Evolutionary conservation across 768 basidiomycete species (phyloP), one percentile per base, ranked within the genome.

Genomic region (Phylloporus sp.): DNA sequence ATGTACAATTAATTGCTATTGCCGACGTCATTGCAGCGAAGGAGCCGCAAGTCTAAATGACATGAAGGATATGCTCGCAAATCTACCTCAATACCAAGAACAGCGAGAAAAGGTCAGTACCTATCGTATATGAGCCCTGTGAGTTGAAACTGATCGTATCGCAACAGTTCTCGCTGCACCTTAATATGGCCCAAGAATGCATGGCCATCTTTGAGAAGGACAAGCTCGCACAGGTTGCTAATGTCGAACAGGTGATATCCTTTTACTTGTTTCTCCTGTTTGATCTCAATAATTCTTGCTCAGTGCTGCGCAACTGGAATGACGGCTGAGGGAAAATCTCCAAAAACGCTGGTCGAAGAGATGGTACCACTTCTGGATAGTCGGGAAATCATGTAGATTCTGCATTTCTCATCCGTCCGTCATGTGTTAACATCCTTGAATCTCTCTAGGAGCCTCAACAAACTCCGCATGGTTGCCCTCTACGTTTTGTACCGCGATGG

Each of bases 51-150:
- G 82, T 60, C 68, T 99, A 42, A 95, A 94, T 62, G 95, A 97
- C 70, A 95, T 99, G 91, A 97, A 97, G 70, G 97, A 99, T 63
- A 97, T 98, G 95, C 76, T 99, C 29, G 97, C 97, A 28, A 91
- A 76, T 63, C 67, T 99, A 54, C 94, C 95, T 2, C 92, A 97
- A 70, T 97, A 89, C 60, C 90, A 95, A 71, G 94, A 97, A 57
- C 89, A 92, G 59, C 81, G 95, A 50, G 95, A 99, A 67, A 94
- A 93, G 82, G 93, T 88, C 32, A 18, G 70, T 53, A 15, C 18
- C 12, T 49, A 24, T 18, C 18, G 15, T 45, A n/a, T 27, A 47
- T n/a, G 23, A 16, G 22, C 31, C 11, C 18, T n/a, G 16, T 28
- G 12, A 36, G 18, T 28, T 11, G 41, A 39, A 28, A 24, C 36